Percentiles rank a stretch among this genome's conserved stretches.
These are phyloP conservation scores for Chaetomium tenue DNA, from an alignment of 495 filamentous ascomycete genomes.

Conservation along the genomic window DNA sequence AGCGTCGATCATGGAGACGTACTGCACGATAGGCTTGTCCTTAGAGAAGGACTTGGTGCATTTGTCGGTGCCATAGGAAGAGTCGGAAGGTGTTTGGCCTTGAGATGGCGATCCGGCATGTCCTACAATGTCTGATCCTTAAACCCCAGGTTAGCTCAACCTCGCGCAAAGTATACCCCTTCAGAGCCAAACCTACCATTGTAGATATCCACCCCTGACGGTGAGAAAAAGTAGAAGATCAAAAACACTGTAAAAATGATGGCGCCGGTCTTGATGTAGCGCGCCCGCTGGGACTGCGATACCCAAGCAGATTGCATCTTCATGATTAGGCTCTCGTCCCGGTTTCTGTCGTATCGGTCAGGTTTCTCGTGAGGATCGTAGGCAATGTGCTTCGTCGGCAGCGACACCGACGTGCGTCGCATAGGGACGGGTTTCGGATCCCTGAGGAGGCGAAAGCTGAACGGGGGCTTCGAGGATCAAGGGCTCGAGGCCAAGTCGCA, in stretches of 20 bases:
- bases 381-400: constrained; percentile 56
- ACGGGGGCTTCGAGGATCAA: constrained; percentile 1
- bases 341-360: constrained; percentile 49
- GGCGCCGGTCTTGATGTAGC: constrained; percentile 79
- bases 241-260: constrained; percentile 72
- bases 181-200: constrained; percentile 39
- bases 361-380: constrained; percentile 60
- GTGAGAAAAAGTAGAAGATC: constrained; percentile 71
- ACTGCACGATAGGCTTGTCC: constrained; percentile 91
- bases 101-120: constrained; percentile 53
- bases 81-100: constrained; percentile 57
- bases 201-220: constrained; percentile 50
- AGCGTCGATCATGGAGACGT: constrained; percentile 97
- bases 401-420: constrained; percentile 58
- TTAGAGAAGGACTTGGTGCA: constrained; percentile 79
- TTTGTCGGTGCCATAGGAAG: constrained; percentile 60
- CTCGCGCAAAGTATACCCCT: background rate
- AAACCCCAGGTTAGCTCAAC: background rate
- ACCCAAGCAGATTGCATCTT: constrained; percentile 57
- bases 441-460: background rate
- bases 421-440: constrained; percentile 36
- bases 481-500: constrained; percentile 1
- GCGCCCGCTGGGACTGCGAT: constrained; percentile 69
- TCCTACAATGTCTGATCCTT: constrained; percentile 14
- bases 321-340: constrained; percentile 46